These are phyloP conservation scores for Taxillus chinensis DNA, from an alignment of 164 flowering plant species.

Conservation along the genomic window DNA sequence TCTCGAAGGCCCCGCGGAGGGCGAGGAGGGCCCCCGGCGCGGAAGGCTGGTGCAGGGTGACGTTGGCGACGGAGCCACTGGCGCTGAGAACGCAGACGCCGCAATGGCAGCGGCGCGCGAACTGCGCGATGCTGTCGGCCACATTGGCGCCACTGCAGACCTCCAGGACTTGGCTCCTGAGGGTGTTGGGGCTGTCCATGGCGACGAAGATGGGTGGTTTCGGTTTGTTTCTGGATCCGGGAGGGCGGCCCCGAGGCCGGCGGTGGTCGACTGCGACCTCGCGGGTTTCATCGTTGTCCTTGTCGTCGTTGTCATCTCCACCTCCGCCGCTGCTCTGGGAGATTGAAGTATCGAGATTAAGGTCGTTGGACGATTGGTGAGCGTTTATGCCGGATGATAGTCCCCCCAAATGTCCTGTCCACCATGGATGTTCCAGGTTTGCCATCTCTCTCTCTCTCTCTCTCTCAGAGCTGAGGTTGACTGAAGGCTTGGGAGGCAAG, in stretches of 20 bases:
- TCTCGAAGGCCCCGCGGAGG: constrained; percentile 68
- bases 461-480: background rate
- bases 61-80: constrained; percentile 63
- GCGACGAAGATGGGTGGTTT: constrained; percentile 74
- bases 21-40: constrained; percentile 59
- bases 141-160: constrained; percentile 54
- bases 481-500: no score
- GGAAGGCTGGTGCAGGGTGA: constrained; percentile 57
- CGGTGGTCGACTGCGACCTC: constrained; percentile 56
- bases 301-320: constrained; percentile 31
- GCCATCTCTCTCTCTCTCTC: background rate
- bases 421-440: background rate
- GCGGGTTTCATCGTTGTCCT: constrained; percentile 42
- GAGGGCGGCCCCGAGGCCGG: constrained; percentile 61
- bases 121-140: constrained; percentile 54
- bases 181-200: constrained; percentile 72
- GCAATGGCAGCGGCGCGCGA: constrained; percentile 55
- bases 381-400: constrained; percentile 27
- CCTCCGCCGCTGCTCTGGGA: constrained; percentile 6
- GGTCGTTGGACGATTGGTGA: no score
- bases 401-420: constrained; percentile 4
- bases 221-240: constrained; percentile 64
- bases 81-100: constrained; percentile 78
- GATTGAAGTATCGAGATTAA: no score
- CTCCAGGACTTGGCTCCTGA: constrained; percentile 74